phyloP scores from a whole-genome alignment of 805 yeast genomes.

The Jamesozyma gamospora region DNA sequence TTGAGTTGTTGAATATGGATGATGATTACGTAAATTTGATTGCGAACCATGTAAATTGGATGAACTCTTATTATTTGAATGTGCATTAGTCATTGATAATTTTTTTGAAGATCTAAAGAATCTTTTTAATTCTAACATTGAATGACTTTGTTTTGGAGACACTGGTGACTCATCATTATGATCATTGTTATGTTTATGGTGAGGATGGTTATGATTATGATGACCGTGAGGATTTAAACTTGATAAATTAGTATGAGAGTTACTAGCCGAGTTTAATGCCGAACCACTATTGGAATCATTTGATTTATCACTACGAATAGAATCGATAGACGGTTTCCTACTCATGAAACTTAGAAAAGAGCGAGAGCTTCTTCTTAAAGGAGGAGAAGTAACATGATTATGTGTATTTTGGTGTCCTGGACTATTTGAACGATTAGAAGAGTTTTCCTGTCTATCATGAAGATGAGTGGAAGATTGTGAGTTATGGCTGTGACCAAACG shows the following conservation, averaged over 20 bases:
- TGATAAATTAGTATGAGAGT: no score
- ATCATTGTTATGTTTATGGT: neutral
- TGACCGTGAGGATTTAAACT: neutral
- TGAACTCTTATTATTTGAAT: neutral
- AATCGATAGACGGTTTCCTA: conserved; percentile 25
- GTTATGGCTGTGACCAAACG: conserved; percentile 11
- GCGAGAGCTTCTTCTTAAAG: conserved; percentile 17
- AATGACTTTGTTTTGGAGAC: conserved; percentile 26
- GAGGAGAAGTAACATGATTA: conserved; percentile 4
- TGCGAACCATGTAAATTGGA: neutral
- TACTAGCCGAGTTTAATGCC: no score
- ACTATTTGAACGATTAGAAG: no score
- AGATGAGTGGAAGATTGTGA: conserved; percentile 5
- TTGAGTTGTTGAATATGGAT: conserved; percentile 10
- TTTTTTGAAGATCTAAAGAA: conserved; percentile 48
- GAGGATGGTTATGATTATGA: neutral
- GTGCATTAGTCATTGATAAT: conserved; percentile 6
- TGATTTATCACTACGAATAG: conserved; percentile 24
- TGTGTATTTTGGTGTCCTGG: no score
- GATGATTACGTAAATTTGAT: conserved; percentile 5
- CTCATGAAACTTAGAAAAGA: conserved; percentile 25
- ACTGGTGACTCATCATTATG: neutral
- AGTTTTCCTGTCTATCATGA: no score
- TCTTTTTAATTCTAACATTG: conserved; percentile 65
- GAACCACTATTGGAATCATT: conserved; percentile 10